Base-by-base conservation (phyloP, 306 rosid genomes). In the Adenanthera pavonina region DNA sequence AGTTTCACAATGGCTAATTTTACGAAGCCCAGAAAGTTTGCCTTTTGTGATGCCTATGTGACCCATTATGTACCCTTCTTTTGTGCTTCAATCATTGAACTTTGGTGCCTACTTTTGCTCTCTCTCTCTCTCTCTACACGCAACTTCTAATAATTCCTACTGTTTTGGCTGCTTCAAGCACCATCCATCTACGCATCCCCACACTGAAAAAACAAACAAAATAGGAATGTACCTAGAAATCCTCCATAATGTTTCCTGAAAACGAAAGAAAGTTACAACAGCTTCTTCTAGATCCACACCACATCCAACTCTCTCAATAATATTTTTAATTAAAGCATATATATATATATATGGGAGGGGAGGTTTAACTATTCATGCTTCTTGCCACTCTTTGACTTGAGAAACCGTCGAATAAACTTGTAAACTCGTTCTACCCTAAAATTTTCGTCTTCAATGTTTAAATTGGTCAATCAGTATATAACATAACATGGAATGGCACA, bases 41-140 rank as follows among this genome's bases (percentile, higher is more conserved):
- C 34, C 71, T 65, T 86, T 83, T 72, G 56, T 60, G 72, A 76
- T 60, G 65, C 78, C 40, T 64, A 15, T 48, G 69, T 60, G 73
- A 62, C 76, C 16, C 6, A 34, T 11, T 16, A 44, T 62, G 47
- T 36, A 38, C 51, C 72, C 14, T 2, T 80, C 64, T 77, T 53
- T 71, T 56, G 56, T 65, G 54, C 74, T 64, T 70, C 84, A 86
- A 86, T 82, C 86, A 75, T 79, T 86, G 56, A 83, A 33, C 67
- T 15, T n/a, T 67, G 9, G 59, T 33, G 69, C 75, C 73, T 44
- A n/a, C 60, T 20, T 54, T 64, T 15, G 54, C 20, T 19, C 46
- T n/a, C 70, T 35, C 41, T 20, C 61, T 36, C 14, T 52, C 77
- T 15, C 13, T 72, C 20, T 51, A 33, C 14, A 19, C 38, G 54